Base-by-base conservation (phyloP, 495 filamentous ascomycete species). In the Penicillium odoratum region DNA sequence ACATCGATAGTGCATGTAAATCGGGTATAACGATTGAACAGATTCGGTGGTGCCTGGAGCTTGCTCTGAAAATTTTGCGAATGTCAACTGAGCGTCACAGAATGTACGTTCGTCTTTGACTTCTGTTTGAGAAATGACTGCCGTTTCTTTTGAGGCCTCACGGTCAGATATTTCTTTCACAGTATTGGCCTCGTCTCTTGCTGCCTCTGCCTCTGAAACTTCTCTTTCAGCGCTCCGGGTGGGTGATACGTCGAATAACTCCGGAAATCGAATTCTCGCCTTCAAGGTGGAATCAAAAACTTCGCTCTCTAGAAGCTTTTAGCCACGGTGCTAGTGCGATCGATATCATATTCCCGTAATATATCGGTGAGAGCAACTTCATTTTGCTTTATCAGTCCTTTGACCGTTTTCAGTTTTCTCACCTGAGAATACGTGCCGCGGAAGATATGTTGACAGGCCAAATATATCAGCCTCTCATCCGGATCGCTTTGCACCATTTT, bases 1-100 rank as follows among this genome's bases (percentile, higher is more conserved):
- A 28, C 71, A 60, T 54, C 69, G 64, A 53, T 78, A 77, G 18
- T 74, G 73, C 26, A 77, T 65, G 36, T 52, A 58, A 28, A 58
- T 49, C 26, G 56, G 56, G 33, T 58, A 58, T 11, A 58, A 28
- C 31, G 56, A 45, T 6, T 2, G 36, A n/a, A 40, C 6, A 15
- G 36, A 11, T 15, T n/a, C 6, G n/a, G 3, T n/a, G 1, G 6
- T 40, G 6, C 11, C 13, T 40, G 3, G 13, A 5, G 15, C 3
- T 5, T 6, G 36, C 36, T 15, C 36, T 6, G n/a, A n/a, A n/a
- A n/a, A n/a, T n/a, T n/a, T n/a, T n/a, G n/a, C n/a, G n/a, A n/a
- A n/a, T n/a, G n/a, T n/a, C n/a, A n/a, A n/a, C n/a, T n/a, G n/a
- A n/a, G n/a, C n/a, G n/a, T n/a, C n/a, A n/a, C n/a, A n/a, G 11